phyloP scores from a whole-genome alignment of 768 basidiomycete species.

The Boletus reticuloceps region DNA sequence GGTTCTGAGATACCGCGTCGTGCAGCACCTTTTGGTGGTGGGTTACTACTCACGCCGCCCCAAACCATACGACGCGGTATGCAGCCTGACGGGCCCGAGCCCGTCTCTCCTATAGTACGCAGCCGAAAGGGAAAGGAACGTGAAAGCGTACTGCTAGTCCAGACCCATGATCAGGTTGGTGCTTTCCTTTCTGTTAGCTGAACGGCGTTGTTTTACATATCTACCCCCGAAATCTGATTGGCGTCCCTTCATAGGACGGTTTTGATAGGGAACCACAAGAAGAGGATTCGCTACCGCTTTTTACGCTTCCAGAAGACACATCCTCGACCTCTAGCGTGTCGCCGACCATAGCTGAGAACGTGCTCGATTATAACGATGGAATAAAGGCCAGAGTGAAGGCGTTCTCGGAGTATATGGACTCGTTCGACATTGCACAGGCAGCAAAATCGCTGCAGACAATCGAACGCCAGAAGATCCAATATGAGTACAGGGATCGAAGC shows the following conservation, averaged over 20 bases:
- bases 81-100: not conserved
- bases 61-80: slow-evolving; percentile 17
- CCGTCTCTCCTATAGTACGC: slow-evolving; percentile 1
- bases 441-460: slow-evolving; percentile 9
- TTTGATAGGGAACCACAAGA: not conserved
- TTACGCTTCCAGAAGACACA: slow-evolving; percentile 11
- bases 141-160: not conserved
- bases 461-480: slow-evolving; percentile 24
- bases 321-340: slow-evolving; percentile 14
- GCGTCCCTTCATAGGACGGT: not conserved
- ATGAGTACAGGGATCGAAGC: slow-evolving; percentile 21
- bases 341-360: slow-evolving; percentile 25
- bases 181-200: not conserved
- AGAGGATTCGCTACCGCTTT: slow-evolving; percentile 21
- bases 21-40: not conserved
- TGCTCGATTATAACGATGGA: slow-evolving; percentile 24
- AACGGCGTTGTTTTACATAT: not conserved
- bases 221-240: not conserved
- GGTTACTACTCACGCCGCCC: slow-evolving; percentile 26
- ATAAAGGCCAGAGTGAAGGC: slow-evolving; percentile 22
- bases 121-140: slow-evolving; percentile 31
- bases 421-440: slow-evolving; percentile 23
- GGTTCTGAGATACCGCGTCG: not conserved
- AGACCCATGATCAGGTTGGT: slow-evolving; percentile 15
- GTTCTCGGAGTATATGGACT: slow-evolving; percentile 26